These are phyloP conservation scores for Hydrangea macrophylla DNA, from an alignment of 148 eudicot genomes.

Conservation along the genomic window DNA sequence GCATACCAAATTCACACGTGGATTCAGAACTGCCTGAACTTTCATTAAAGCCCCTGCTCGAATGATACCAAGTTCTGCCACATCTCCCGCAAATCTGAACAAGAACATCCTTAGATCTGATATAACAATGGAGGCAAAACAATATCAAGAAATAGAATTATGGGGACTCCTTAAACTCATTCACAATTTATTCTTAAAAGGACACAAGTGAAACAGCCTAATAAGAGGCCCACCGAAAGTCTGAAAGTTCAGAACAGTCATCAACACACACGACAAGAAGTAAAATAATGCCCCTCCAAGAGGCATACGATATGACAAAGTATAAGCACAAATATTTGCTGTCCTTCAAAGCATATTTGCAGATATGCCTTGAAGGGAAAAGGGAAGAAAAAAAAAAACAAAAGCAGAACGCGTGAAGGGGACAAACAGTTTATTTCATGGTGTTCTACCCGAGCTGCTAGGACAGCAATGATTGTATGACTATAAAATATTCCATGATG, in stretches of 20 bases:
- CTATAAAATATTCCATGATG: background rate
- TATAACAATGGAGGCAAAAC: background rate
- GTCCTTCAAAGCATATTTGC: background rate
- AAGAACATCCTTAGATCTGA: conserved; percentile 19
- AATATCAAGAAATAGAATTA: too few species aligned
- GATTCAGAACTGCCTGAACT: conserved; percentile 64
- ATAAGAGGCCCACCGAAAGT: too few species aligned
- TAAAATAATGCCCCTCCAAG: background rate
- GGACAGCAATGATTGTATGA: background rate
- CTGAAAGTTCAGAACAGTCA: background rate
- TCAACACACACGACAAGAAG: background rate
- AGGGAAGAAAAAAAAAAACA: background rate
- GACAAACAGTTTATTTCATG: background rate
- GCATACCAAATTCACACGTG: conserved; percentile 89
- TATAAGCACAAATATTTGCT: background rate
- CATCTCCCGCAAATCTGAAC: conserved; percentile 86
- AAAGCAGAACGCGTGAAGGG: background rate
- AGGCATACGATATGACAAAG: background rate
- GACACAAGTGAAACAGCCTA: too few species aligned
- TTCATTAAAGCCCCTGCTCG: conserved; percentile 67
- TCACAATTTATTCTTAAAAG: too few species aligned
- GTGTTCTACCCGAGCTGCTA: conserved; percentile 2
- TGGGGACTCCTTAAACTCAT: too few species aligned
- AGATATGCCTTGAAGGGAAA: background rate
- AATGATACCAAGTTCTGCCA: conserved; percentile 83